phyloP scores from a whole-genome alignment of 192 early-diverging fungal species.

The Coemansia sp. region DNA sequence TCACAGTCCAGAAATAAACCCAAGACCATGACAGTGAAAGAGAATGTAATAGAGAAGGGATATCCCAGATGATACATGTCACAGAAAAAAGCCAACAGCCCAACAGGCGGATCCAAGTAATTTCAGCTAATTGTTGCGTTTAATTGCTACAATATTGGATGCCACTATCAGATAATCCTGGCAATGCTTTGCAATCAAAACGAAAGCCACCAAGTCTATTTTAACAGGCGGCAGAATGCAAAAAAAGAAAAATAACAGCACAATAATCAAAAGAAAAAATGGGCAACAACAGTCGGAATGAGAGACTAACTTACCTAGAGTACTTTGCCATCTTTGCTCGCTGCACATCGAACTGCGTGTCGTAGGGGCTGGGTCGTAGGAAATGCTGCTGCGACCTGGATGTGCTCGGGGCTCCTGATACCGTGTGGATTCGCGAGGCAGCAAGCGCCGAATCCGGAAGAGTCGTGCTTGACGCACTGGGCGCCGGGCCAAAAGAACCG shows the following conservation, averaged over 20 bases:
- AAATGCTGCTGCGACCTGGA: conserved; percentile 23
- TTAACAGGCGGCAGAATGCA: too few relatives aligned
- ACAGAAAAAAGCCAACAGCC: neutral
- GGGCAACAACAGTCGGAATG: neutral
- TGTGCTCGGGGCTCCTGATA: neutral
- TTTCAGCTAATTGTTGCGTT: conserved; percentile 5
- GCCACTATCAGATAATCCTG: neutral
- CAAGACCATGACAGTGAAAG: neutral
- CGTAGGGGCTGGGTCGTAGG: conserved; percentile 29
- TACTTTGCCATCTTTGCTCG: conserved; percentile 43
- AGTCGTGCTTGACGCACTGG: conserved; percentile 12
- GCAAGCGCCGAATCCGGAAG: neutral
- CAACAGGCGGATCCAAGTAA: neutral
- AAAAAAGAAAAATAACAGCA: neutral
- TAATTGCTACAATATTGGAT: conserved; percentile 12
- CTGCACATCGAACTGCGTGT: conserved; percentile 26
- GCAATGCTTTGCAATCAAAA: conserved; percentile 1
- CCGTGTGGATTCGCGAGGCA: conserved; percentile 15
- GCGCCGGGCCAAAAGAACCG: conserved; percentile 40
- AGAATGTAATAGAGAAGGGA: neutral
- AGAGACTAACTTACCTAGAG: conserved; percentile 32
- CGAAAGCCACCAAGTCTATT: conserved; percentile 8
- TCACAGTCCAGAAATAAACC: neutral
- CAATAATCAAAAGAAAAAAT: neutral
- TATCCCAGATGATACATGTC: conserved; percentile 5